phyloP scores from a whole-genome alignment of 139 green algal genomes.

The Trebouxia sp. region DNA sequence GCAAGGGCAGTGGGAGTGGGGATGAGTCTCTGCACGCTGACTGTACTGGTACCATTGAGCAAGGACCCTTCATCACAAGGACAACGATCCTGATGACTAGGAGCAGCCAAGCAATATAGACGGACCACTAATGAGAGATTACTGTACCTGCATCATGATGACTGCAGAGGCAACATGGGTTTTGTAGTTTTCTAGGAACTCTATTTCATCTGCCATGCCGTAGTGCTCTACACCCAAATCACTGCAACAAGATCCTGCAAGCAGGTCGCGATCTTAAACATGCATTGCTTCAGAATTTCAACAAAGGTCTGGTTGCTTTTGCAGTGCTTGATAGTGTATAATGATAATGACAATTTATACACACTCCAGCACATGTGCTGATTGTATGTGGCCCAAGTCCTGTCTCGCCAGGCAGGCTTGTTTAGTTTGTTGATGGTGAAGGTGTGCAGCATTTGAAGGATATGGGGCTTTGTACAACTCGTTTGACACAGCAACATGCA shows the following conservation, averaged over 20 bases:
- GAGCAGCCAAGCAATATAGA: too few relatives aligned
- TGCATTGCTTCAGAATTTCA: not conserved
- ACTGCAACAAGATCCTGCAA: conserved; percentile 12
- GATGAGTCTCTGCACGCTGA: too few relatives aligned
- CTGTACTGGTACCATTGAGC: too few relatives aligned
- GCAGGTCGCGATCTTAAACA: not conserved
- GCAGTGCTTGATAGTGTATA: too few relatives aligned
- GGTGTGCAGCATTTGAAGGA: not conserved
- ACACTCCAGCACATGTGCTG: too few relatives aligned
- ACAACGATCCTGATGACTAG: too few relatives aligned
- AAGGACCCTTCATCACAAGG: too few relatives aligned
- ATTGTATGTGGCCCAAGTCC: too few relatives aligned
- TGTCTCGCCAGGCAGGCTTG: too few relatives aligned
- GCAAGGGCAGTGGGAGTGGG: too few relatives aligned
- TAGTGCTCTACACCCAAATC: conserved; percentile 9
- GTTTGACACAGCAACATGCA: not conserved
- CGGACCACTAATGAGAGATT: too few relatives aligned
- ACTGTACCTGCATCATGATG: not conserved
- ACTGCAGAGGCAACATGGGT: conserved; percentile 15
- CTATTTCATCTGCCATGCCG: conserved; percentile 21
- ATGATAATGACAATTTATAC: too few relatives aligned
- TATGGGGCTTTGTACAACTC: not conserved
- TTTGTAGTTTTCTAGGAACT: conserved; percentile 24
- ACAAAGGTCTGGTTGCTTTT: not conserved
- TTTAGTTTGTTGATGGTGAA: not conserved